Evolutionary conservation across 495 filamentous ascomycete genomes (phyloP).

Genomic region (Trypethelium eluteriae): DNA sequence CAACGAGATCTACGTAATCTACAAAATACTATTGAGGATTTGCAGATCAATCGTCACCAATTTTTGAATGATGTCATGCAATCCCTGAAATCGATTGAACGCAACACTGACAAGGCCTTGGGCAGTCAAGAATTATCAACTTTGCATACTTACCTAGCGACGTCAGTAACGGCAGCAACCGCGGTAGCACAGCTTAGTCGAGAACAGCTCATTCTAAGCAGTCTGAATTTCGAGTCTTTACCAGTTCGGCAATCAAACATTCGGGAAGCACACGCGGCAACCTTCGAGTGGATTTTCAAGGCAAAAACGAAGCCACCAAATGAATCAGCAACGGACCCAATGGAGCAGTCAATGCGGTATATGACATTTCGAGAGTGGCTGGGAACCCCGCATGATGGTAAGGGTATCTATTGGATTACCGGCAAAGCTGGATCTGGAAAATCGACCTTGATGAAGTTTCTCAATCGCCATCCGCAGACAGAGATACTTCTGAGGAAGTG

Average conservation of each 20-base stretch:
- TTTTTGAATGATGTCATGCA: not conserved
- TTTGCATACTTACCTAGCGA: not conserved
- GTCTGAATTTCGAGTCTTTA: not conserved
- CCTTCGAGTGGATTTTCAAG: not conserved
- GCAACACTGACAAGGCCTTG: not conserved
- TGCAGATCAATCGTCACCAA: not conserved
- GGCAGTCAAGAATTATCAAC: not conserved
- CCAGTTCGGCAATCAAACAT: not conserved
- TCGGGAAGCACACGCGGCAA: not conserved
- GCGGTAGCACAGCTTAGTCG: not conserved
- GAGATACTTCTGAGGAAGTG: slow-evolving; percentile 7
- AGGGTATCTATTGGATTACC: slow-evolving; percentile 18
- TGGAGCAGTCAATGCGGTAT: not conserved
- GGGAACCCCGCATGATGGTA: not conserved
- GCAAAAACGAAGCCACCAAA: not conserved
- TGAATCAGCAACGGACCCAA: not conserved
- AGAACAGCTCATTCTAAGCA: not conserved
- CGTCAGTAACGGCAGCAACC: not conserved
- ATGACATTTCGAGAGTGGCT: not conserved
- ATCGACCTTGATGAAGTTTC: slow-evolving; percentile 22
- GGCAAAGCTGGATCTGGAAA: slow-evolving; percentile 23
- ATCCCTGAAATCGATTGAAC: not conserved
- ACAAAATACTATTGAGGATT: not conserved
- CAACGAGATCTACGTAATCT: not conserved
- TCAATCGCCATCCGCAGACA: not conserved